These are phyloP conservation scores for Saccharomycopsis oosterbeekiorum DNA, from an alignment of 805 yeast genomes.

Conservation along the genomic window DNA sequence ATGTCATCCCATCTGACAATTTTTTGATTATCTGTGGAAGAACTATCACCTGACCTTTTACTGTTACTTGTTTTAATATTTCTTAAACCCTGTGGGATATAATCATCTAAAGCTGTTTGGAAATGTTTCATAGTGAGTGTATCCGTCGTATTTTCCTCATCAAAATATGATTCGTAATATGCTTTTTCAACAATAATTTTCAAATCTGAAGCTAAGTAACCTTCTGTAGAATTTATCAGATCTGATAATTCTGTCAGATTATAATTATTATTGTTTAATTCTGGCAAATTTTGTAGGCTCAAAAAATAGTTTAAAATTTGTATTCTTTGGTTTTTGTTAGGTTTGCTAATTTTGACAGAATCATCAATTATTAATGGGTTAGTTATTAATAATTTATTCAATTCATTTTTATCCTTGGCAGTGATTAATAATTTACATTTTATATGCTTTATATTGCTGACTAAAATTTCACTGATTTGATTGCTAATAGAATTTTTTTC, in stretches of 20 bases:
- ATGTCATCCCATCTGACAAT: conserved; percentile 70
- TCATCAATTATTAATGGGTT: conserved; percentile 60
- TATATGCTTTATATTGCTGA: conserved; percentile 17
- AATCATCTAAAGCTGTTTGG: conserved; percentile 51
- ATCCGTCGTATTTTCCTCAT: background rate
- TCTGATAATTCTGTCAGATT: conserved; percentile 29
- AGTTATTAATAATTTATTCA: conserved; percentile 52
- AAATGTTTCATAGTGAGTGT: conserved; percentile 27
- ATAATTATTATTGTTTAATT: conserved; percentile 25
- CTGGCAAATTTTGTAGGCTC: conserved; percentile 23
- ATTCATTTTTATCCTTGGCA: conserved; percentile 50
- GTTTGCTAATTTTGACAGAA: conserved; percentile 50
- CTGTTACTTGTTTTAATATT: conserved; percentile 75
- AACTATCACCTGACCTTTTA: conserved; percentile 29
- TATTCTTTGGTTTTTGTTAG: conserved; percentile 53
- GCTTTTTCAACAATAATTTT: conserved; percentile 62
- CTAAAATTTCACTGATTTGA: background rate
- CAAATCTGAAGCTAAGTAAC: conserved; percentile 78
- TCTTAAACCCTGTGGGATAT: conserved; percentile 70
- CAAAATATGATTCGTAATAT: conserved; percentile 36
- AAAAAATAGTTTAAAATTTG: conserved; percentile 37
- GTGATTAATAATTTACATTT: conserved; percentile 44
- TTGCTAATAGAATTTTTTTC: conserved; percentile 2
- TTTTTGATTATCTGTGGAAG: background rate
- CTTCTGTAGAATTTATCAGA: conserved; percentile 68